Conservation (phyloP, 345 rosid species). For the Sisymbrium irio region DNA sequence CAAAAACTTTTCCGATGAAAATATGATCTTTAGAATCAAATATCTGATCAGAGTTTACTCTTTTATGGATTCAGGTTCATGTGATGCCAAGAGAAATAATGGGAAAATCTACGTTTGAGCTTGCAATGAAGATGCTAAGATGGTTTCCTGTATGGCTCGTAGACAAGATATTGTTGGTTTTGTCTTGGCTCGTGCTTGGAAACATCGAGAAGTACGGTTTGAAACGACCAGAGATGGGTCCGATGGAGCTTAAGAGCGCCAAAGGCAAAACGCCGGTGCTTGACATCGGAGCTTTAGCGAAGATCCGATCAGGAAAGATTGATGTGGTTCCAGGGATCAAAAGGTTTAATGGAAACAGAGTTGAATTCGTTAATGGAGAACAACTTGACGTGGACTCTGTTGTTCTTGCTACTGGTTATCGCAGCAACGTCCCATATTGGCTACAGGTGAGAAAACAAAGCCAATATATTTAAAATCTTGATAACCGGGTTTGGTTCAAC, state of each 20-base stretch:
- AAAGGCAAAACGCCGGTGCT: slow-evolving; percentile 78
- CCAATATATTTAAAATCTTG: neutral
- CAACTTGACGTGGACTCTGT: slow-evolving; percentile 56
- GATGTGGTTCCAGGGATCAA: slow-evolving; percentile 71
- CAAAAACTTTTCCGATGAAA: neutral
- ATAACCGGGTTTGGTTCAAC: neutral
- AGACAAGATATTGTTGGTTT: slow-evolving; percentile 54
- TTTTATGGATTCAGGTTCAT: slow-evolving; percentile 48
- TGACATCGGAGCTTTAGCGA: slow-evolving; percentile 72
- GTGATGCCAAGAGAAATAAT: slow-evolving; percentile 62
- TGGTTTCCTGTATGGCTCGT: slow-evolving; percentile 83
- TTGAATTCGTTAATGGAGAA: slow-evolving; percentile 60
- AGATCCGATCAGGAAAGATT: slow-evolving; percentile 64
- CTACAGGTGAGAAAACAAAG: slow-evolving; percentile 50
- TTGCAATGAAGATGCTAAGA: slow-evolving; percentile 48
- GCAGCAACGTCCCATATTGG: slow-evolving; percentile 75
- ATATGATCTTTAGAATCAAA: neutral
- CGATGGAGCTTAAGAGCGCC: slow-evolving; percentile 55
- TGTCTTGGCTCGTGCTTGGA: slow-evolving; percentile 60
- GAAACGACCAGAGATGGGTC: slow-evolving; percentile 68
- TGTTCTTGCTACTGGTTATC: slow-evolving; percentile 73
- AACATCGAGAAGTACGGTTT: slow-evolving; percentile 55
- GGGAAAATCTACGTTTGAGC: slow-evolving; percentile 66
- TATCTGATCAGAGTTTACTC: neutral
- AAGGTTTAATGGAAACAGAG: slow-evolving; percentile 48